Evolutionary conservation across 2,329 filamentous ascomycete genomes (phyloP).

Genomic region (Elsinoe arachidis): DNA sequence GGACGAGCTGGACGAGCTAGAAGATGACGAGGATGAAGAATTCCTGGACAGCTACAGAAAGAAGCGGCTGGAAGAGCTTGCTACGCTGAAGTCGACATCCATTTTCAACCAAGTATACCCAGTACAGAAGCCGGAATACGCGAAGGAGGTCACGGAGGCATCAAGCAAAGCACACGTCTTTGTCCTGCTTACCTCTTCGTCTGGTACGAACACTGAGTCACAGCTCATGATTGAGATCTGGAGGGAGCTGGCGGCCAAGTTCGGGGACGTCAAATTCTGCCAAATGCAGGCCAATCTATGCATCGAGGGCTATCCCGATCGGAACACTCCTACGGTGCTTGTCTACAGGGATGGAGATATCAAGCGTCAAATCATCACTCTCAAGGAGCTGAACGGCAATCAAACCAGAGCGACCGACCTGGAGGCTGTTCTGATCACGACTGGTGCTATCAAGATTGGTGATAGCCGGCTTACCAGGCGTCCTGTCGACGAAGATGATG

Average conservation of each 20-base stretch:
- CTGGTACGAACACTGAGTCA: slow-evolving; percentile 76
- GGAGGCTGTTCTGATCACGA: slow-evolving; percentile 70
- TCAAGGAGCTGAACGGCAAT: slow-evolving; percentile 67
- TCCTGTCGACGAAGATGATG: slow-evolving; percentile 52
- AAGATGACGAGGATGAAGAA: slow-evolving; percentile 89
- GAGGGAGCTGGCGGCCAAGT: slow-evolving; percentile 73
- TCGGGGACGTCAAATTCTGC: slow-evolving; percentile 94
- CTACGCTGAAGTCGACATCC: slow-evolving; percentile 63
- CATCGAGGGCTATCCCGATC: slow-evolving; percentile 92
- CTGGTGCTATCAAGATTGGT: slow-evolving; percentile 68
- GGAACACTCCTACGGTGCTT: slow-evolving; percentile 87
- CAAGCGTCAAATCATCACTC: slow-evolving; percentile 80
- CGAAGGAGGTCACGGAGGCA: slow-evolving; percentile 82
- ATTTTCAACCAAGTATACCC: slow-evolving; percentile 88
- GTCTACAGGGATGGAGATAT: slow-evolving; percentile 92
- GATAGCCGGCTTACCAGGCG: slow-evolving; percentile 64
- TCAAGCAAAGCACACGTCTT: slow-evolving; percentile 60
- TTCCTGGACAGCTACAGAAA: slow-evolving; percentile 85
- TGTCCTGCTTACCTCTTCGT: slow-evolving; percentile 72
- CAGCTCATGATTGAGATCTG: slow-evolving; percentile 76
- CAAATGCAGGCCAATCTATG: slow-evolving; percentile 88
- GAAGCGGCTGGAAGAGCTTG: slow-evolving; percentile 78
- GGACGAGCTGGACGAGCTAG: slow-evolving; percentile 84
- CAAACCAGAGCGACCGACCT: slow-evolving; percentile 64
- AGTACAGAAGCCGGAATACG: slow-evolving; percentile 88